Evolutionary conservation across 1,284 basidiomycete genomes (phyloP).

Genomic region (Rhodotorula sp.): DNA sequence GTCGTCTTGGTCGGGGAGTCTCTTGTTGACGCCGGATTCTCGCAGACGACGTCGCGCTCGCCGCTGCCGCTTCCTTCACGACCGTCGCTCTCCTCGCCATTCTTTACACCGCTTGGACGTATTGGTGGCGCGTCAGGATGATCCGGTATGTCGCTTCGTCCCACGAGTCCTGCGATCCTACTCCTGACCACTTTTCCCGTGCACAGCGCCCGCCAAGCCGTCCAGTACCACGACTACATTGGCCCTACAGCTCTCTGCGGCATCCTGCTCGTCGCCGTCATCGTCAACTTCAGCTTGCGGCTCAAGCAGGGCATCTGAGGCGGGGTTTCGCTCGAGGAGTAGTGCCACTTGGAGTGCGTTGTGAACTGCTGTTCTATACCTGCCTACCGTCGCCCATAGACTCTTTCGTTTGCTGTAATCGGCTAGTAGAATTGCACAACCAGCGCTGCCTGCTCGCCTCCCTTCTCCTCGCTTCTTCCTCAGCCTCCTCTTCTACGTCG

Average conservation of each 20-base stretch:
- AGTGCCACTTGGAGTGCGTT: too few species aligned
- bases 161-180: neutral
- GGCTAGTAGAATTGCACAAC: too few species aligned
- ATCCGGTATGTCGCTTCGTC: constrained; percentile 54
- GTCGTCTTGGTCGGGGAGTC: neutral
- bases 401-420: too few species aligned
- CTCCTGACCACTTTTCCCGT: neutral
- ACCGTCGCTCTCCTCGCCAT: constrained; percentile 83
- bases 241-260: constrained; percentile 72
- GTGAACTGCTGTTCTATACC: too few species aligned
- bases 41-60: constrained; percentile 43
- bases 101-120: constrained; percentile 81
- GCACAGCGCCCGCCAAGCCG: constrained; percentile 60
- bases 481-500: too few species aligned
- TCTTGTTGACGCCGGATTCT: constrained; percentile 6
- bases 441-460: too few species aligned
- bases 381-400: too few species aligned
- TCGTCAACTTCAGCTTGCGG: constrained; percentile 65
- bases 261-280: constrained; percentile 67
- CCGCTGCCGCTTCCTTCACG: constrained; percentile 77
- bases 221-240: constrained; percentile 77
- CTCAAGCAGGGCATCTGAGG: constrained; percentile 46
- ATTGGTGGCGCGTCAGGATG: constrained; percentile 76
- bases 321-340: too few species aligned
- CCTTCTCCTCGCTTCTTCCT: too few species aligned